Evolutionary conservation across 192 early-diverging fungal genomes (phyloP), one percentile per base, ranked within the genome.

Genomic region (Gaertneriomyces semiglobifer): DNA sequence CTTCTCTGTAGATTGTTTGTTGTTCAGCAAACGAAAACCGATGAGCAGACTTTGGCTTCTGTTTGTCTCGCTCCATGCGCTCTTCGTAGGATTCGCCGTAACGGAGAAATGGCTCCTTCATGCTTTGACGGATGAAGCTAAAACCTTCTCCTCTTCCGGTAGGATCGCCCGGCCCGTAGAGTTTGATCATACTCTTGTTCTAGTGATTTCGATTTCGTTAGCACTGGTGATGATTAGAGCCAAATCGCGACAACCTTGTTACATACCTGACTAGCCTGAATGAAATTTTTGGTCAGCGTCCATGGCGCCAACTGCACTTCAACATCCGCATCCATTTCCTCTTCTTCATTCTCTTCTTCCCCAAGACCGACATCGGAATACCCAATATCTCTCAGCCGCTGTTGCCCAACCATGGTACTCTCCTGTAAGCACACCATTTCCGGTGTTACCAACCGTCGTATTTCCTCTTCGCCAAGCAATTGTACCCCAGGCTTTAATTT

Each of bases 31-130:
- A 72, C 7, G 75, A 76, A 57, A 75, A 83, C 57, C 69, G 69
- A 52, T 79, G 78, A 50, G 45, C 55, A n/a, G 8, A 58, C 44
- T 69, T 79, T 39, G 60, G 44, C 53, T 65, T 66, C 43, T 42
- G 14, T 18, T 65, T 66, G 10, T 58, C 50, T 18, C 68, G 73
- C 45, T 65, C 66, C 10, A 41, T 16, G 25, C 89, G 88, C 52
- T 93, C 92, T 60, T 91, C 88, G 9, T 88, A 85, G 39, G 86
- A 88, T 72, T 94, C 93, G 18, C 92, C 92, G 9, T 88, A 83
- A 18, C 92, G 80, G 68, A 96, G 79, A 65, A 98, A 95, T 58
- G 96, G 95, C 63, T 97, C 96, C 77, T 96, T 97, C 94, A 97
- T 97, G 11, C 90, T 92, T 19, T 92, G 91, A 38, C 94, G 87